Evolutionary conservation across 73 alveolate genomes (phyloP), one percentile per base, ranked within the genome.

Genomic region (Paramecium bursaria): DNA sequence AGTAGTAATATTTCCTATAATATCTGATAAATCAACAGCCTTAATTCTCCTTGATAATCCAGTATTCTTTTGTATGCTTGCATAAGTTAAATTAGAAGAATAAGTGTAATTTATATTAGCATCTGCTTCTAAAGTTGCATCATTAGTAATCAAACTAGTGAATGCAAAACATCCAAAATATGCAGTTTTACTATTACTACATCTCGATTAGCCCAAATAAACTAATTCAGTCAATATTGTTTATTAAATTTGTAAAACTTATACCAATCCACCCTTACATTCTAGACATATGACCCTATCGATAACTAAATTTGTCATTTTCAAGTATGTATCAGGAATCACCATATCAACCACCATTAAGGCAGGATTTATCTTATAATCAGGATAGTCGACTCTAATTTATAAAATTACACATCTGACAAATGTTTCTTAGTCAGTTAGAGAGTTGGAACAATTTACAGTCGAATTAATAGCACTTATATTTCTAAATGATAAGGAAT

Each of bases 111-210:
- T 42, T 0, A 67, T 31, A 25, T 47, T 21, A 0, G 17, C 44
- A 29, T 67, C 13, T 21, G 46, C 27, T 0, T 21, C 46, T 0
- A 51, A 0, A 4, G 6, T 4, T 19, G 11, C 27, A 21, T 51
- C 74, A 2, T 26, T 51, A 0, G 1, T 17, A 7, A 25, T 46
- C 44, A 57, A 67, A 11, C 50, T 25, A 31, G 22, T 5, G n/a
- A n/a, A n/a, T 47, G 44, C 35, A 35, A 39, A 67, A 13, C 82
- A 67, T 7, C 82, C 82, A 67, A 39, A 67, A 14, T 67, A 67
- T 15, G 57, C 27, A 19, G 82, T 35, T 13, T 39, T 19, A 3
- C 22, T 0, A 14, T 67, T 67, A 0, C 60, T 39, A 39, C 82
- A 67, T 67, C 82, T 13, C 9, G 50, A 67, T 10, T 11, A 39